Conservation (phyloP, 1,284 basidiomycete species). For the Apiotrichum montevideense region DNA sequence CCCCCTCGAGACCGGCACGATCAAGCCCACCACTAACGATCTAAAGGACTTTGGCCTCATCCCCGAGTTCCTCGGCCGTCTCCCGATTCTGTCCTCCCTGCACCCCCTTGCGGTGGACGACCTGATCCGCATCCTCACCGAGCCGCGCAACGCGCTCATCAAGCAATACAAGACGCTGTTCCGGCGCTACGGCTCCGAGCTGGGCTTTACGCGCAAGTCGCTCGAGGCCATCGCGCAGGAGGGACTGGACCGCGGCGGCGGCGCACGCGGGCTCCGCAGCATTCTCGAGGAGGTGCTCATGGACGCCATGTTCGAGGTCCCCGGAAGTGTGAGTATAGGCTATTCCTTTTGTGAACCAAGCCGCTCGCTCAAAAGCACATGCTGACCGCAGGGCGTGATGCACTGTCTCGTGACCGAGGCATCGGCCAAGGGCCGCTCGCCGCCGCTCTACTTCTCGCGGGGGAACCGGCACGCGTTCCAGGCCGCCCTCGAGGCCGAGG, state of each 20-base stretch:
- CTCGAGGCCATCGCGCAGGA: constrained; percentile 63
- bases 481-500: constrained; percentile 55
- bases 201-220: constrained; percentile 46
- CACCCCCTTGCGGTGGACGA: constrained; percentile 65
- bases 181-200: constrained; percentile 38
- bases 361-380: too few relatives aligned
- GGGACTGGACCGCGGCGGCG: constrained; percentile 73
- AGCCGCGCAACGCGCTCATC: constrained; percentile 81
- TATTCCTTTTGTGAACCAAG: too few relatives aligned
- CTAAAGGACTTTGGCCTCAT: constrained; percentile 86
- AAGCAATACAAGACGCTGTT: constrained; percentile 84
- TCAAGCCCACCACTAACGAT: constrained; percentile 53
- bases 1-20: constrained; percentile 10
- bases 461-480: constrained; percentile 55
- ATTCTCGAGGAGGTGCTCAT: constrained; percentile 83
- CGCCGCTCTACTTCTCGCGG: constrained; percentile 58
- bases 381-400: constrained; percentile 51
- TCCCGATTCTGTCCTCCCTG: constrained; percentile 80
- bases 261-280: constrained; percentile 78
- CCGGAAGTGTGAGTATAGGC: constrained; percentile 56
- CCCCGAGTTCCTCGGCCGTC: constrained; percentile 85
- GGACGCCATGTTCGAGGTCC: constrained; percentile 79
- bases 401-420: constrained; percentile 59
- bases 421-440: constrained; percentile 52
- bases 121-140: constrained; percentile 80